A percentile compares a stretch with the other conserved stretches of the same genome.
Evolutionary conservation across 495 filamentous ascomycete species (phyloP).

Genomic region (Extremus antarcticus): DNA sequence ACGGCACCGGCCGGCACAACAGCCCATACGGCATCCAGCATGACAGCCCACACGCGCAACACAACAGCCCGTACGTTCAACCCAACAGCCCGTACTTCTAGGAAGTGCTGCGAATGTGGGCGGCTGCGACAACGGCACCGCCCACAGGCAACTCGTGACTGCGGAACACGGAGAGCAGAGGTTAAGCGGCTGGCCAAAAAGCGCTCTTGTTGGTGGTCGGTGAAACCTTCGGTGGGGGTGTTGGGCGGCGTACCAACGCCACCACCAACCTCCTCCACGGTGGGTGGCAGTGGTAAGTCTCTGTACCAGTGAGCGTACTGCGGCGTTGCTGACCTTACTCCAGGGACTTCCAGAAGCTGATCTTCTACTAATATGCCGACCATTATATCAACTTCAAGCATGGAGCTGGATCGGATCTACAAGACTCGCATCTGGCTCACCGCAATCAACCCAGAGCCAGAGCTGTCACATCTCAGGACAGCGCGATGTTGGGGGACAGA

Average conservation of each 20-base stretch:
- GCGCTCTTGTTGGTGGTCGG: too few species aligned
- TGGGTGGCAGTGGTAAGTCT: conserved; percentile 91
- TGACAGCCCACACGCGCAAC: too few species aligned
- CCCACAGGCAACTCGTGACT: not conserved
- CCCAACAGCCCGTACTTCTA: not conserved
- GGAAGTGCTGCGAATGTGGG: too few species aligned
- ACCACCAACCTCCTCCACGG: conserved; percentile 95
- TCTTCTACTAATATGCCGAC: conserved; percentile 97
- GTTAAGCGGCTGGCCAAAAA: not conserved
- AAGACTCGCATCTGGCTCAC: conserved; percentile 98
- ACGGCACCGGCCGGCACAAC: too few species aligned
- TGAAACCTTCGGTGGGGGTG: too few species aligned
- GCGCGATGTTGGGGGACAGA: conserved; percentile 95
- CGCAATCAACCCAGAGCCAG: too few species aligned
- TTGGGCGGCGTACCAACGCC: too few species aligned
- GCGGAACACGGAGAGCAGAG: not conserved
- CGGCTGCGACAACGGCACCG: not conserved
- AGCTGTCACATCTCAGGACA: too few species aligned
- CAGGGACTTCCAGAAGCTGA: conserved; percentile 98
- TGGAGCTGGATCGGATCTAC: conserved; percentile 95
- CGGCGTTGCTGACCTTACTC: too few species aligned
- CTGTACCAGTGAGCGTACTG: not conserved
- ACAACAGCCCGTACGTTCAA: too few species aligned
- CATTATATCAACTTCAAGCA: conserved; percentile 98
- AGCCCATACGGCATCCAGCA: too few species aligned